Base-by-base conservation (phyloP, 176 grass and related monocot species). In the Paspalum vaginatum region DNA sequence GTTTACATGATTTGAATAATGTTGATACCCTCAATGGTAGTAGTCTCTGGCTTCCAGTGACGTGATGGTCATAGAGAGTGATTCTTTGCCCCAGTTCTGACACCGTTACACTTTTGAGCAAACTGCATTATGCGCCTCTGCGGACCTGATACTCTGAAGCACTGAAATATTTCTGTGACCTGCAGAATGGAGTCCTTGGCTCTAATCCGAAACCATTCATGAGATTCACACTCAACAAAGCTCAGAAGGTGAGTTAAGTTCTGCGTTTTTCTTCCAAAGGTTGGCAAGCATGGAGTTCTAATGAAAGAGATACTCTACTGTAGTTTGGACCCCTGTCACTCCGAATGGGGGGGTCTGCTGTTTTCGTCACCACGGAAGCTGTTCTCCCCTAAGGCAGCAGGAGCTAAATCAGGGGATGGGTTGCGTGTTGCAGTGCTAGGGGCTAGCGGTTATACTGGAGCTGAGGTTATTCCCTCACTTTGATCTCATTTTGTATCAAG, bases 381-480 rank as follows among this genome's bases (percentile, higher is more conserved):
- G 15, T 74, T 82, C 57, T 87, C 74, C 65, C 45, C 81, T 20
- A 84, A 85, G 46, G 72, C 77, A 43, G 54, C 71, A 50, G 52
- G 47, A 50, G 44, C 65, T 72, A 59, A 89, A 78, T 86, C 92
- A 64, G 90, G 88, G 82, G 85, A 95, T 57, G 68, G 37, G 25
- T 75, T 95, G 50, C 68, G 11, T 51, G 78, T 99, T 84, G 96
- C 83, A 16, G 96, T 98, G 76, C 44, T 98, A 14, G 96, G 96
- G 5, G 96, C 96, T 37, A 99, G 96, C 18, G 96, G 96, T 82
- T 99, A 98, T 83, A 95, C 92, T 85, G 92, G 96, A 49, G 90
- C 92, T 12, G 96, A 99, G 86, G 96, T 95, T 79, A 21, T 22
- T 62, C n/a, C 60, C 18, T 38, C 22, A 81, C 21, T 26, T 15